Evolutionary conservation across 2,329 filamentous ascomycete genomes (phyloP).

Genomic region (Fulvia fulva): DNA sequence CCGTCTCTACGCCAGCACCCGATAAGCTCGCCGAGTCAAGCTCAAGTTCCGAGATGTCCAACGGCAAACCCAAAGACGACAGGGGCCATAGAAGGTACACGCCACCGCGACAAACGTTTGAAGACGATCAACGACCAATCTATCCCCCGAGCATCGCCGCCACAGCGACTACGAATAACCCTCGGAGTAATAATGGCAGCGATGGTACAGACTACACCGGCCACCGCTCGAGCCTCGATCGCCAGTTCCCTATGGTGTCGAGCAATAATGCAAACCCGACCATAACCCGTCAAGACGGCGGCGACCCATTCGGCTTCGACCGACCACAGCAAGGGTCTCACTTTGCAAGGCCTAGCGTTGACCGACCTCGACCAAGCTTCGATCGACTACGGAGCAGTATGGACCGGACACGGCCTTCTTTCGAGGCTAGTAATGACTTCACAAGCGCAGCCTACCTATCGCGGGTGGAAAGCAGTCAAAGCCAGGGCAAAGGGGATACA

Average conservation of each 20-base stretch:
- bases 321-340: slow-evolving; percentile 34
- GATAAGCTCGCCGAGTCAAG: slow-evolving; percentile 49
- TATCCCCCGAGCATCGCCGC: slow-evolving; percentile 85
- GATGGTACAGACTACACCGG: slow-evolving; percentile 87
- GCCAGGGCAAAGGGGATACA: not conserved
- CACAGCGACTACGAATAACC: slow-evolving; percentile 73
- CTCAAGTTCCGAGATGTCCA: slow-evolving; percentile 55
- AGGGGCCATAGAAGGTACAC: slow-evolving; percentile 3
- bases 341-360: slow-evolving; percentile 56
- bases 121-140: slow-evolving; percentile 87
- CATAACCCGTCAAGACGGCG: slow-evolving; percentile 21
- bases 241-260: slow-evolving; percentile 36
- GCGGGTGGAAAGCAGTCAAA: slow-evolving; percentile 60
- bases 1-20: slow-evolving; percentile 38
- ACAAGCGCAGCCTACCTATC: slow-evolving; percentile 83
- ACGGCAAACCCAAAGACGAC: slow-evolving; percentile 28
- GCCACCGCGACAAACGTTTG: slow-evolving; percentile 50
- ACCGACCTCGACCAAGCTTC: slow-evolving; percentile 75
- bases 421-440: slow-evolving; percentile 84
- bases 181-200: slow-evolving; percentile 82
- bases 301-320: slow-evolving; percentile 3
- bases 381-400: slow-evolving; percentile 83
- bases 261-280: slow-evolving; percentile 18
- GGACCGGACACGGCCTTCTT: slow-evolving; percentile 78
- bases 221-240: slow-evolving; percentile 35